Percentiles rank a stretch among this genome's conserved stretches.
phyloP scores from a whole-genome alignment of 2,329 filamentous ascomycete genomes.

The Pezicula rhizophila region DNA sequence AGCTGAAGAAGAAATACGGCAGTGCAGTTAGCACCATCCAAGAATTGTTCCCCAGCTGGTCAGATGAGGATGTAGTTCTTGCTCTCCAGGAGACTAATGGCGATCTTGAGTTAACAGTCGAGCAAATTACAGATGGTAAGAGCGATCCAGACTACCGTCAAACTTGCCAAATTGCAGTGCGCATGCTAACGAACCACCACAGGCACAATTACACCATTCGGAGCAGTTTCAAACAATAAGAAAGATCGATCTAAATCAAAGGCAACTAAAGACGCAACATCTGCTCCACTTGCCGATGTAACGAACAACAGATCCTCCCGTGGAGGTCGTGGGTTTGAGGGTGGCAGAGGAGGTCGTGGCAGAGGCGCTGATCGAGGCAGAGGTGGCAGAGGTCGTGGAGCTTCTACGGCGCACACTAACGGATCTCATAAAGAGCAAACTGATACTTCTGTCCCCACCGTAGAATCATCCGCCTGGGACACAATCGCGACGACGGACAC shows the following conservation, averaged over 20 bases:
- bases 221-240: conserved; percentile 74
- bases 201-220: conserved; percentile 80
- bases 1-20: conserved; percentile 86
- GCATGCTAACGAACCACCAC: conserved; percentile 4
- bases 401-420: conserved; percentile 55
- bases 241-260: conserved; percentile 70
- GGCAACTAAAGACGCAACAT: conserved; percentile 53
- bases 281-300: conserved; percentile 45
- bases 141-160: conserved; percentile 2
- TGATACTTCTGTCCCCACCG: conserved; percentile 59
- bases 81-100: conserved; percentile 84
- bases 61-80: conserved; percentile 88
- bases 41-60: conserved; percentile 94
- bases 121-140: conserved; percentile 74
- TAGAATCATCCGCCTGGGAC: conserved; percentile 62
- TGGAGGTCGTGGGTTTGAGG: conserved; percentile 56
- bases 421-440: conserved; percentile 54
- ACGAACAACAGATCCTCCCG: conserved; percentile 45
- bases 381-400: conserved; percentile 54
- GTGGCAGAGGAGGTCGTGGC: conserved; percentile 53
- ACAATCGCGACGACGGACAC: conserved; percentile 35
- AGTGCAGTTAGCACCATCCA: conserved; percentile 74
- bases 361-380: conserved; percentile 58
- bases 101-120: conserved; percentile 68
- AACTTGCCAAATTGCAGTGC: background rate